These are phyloP conservation scores for Chloropicon primus DNA, from an alignment of 139 green algal genomes.

Conservation along the genomic window DNA sequence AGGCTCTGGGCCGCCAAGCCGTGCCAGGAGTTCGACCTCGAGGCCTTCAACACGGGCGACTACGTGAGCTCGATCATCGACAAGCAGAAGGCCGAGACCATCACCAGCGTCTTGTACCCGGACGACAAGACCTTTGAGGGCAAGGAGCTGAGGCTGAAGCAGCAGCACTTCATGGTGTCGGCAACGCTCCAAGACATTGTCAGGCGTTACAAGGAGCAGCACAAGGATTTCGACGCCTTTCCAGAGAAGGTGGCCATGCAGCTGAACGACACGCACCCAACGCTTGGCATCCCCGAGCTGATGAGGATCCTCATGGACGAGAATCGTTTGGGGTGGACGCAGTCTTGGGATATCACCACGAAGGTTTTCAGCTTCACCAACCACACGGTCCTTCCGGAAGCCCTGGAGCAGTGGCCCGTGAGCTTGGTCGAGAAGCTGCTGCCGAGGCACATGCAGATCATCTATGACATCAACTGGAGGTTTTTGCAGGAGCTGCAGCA, in stretches of 20 bases:
- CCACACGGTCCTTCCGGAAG: constrained; percentile 5
- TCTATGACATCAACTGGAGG: constrained; percentile 98
- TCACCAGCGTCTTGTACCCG: not conserved
- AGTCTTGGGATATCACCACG: constrained; percentile 69
- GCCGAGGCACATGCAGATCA: constrained; percentile 96
- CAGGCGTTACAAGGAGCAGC: constrained; percentile 55
- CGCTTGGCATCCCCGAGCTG: constrained; percentile 83
- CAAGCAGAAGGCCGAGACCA: constrained; percentile 12
- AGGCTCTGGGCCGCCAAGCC: constrained; percentile 92
- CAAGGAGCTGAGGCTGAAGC: constrained; percentile 95
- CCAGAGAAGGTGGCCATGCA: constrained; percentile 85
- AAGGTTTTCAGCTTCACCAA: constrained; percentile 51
- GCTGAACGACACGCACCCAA: constrained; percentile 97
- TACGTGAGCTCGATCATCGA: constrained; percentile 38
- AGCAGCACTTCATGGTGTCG: constrained; percentile 97
- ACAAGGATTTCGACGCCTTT: constrained; percentile 55
- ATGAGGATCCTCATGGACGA: constrained; percentile 97
- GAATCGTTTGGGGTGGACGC: constrained; percentile 80
- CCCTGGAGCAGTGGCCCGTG: constrained; percentile 1
- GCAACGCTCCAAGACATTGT: constrained; percentile 50
- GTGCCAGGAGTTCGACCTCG: constrained; percentile 88
- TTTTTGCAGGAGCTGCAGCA: constrained; percentile 66
- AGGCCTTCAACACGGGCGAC: constrained; percentile 93
- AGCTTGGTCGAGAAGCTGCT: not conserved
- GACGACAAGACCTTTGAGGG: constrained; percentile 92